phyloP scores from a whole-genome alignment of 495 filamentous ascomycete genomes.

The Penicillium paradoxum region DNA sequence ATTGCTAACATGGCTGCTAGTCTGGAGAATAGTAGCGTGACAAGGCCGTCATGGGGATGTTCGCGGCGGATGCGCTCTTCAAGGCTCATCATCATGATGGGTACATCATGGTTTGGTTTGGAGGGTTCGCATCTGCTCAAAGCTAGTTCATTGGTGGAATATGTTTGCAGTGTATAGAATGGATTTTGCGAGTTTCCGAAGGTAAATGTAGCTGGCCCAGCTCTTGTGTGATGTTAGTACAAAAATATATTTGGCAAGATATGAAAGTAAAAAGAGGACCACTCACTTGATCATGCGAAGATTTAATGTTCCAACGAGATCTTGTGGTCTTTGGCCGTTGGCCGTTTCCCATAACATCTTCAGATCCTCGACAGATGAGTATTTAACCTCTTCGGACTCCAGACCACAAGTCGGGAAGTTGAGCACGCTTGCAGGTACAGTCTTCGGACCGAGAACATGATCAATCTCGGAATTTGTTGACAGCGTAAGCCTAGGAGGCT shows the following conservation, averaged over 20 bases:
- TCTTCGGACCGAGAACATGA: conserved; percentile 37
- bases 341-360: conserved; percentile 49
- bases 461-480: conserved; percentile 36
- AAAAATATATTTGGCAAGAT: background rate
- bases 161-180: conserved; percentile 45
- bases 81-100: conserved; percentile 55
- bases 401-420: conserved; percentile 40
- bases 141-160: conserved; percentile 35
- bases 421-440: conserved; percentile 43
- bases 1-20: conserved; percentile 66
- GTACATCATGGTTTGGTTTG: conserved; percentile 32
- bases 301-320: conserved; percentile 36
- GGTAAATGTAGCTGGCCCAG: conserved; percentile 33
- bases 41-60: conserved; percentile 60
- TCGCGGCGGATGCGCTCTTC: conserved; percentile 53
- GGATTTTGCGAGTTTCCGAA: conserved; percentile 37
- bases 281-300: conserved; percentile 44
- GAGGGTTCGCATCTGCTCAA: conserved; percentile 38
- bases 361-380: conserved; percentile 44
- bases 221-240: conserved; percentile 26
- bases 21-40: conserved; percentile 68
- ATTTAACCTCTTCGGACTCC: conserved; percentile 31
- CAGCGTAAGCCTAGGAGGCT: conserved; percentile 29
- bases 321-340: conserved; percentile 47
- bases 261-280: too few species aligned